Conservation (phyloP, 345 rosid genomes). For the Cardiospermum halicacabum region DNA sequence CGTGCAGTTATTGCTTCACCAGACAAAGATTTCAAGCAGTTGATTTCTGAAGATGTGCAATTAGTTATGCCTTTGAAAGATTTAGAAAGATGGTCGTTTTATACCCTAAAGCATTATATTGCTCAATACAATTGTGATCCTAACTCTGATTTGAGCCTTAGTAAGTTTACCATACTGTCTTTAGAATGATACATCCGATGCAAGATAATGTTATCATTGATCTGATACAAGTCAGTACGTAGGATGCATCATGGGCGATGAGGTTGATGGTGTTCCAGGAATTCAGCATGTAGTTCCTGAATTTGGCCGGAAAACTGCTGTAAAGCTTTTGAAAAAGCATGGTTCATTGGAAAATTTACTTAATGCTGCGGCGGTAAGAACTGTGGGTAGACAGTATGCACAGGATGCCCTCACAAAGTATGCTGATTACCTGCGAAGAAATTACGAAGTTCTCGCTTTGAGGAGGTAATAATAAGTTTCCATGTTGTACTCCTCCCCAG, state of each 20-base stretch:
- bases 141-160: constrained; percentile 73
- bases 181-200: neutral
- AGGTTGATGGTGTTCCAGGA: constrained; percentile 89
- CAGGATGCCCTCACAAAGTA: constrained; percentile 85
- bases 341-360: constrained; percentile 84
- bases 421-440: constrained; percentile 78
- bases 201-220: neutral
- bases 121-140: constrained; percentile 87
- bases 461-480: constrained; percentile 46
- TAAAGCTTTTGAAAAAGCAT: constrained; percentile 76
- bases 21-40: constrained; percentile 95
- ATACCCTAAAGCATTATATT: constrained; percentile 69
- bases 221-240: constrained; percentile 1
- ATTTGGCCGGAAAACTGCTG: constrained; percentile 82
- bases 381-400: constrained; percentile 73
- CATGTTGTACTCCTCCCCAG: neutral
- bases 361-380: constrained; percentile 75
- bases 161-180: constrained; percentile 38
- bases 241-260: constrained; percentile 92
- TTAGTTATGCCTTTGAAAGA: constrained; percentile 77
- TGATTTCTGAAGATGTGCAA: constrained; percentile 86
- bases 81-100: constrained; percentile 82
- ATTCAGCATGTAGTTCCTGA: constrained; percentile 76
- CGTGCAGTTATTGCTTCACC: constrained; percentile 82
- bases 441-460: constrained; percentile 79